A percentile compares a stretch with the other conserved stretches of the same genome.
Conservation (phyloP, 1,284 basidiomycete species). For the Ganoderma meredithae region DNA sequence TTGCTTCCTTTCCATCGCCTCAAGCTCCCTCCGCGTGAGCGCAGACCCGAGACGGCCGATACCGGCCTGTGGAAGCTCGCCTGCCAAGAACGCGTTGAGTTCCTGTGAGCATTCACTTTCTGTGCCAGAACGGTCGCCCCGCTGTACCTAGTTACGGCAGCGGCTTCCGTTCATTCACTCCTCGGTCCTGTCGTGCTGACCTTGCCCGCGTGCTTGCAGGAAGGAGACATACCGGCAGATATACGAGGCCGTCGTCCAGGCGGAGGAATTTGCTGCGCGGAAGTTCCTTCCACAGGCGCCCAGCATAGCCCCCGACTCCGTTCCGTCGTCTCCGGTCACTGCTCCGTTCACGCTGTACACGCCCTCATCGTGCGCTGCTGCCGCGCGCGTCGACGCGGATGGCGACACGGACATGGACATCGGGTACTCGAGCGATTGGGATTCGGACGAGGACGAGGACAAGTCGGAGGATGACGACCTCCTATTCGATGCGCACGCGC, state of each 20-base stretch:
- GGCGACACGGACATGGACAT: constrained; percentile 19
- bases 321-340: background rate
- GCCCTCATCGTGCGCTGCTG: constrained; percentile 20
- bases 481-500: constrained; percentile 12
- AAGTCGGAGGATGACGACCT: constrained; percentile 17
- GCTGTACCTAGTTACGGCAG: constrained; percentile 6
- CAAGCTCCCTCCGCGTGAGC: constrained; percentile 9
- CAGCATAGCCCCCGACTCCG: constrained; percentile 6
- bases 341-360: constrained; percentile 28
- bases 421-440: constrained; percentile 17
- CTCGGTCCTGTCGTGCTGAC: constrained; percentile 9
- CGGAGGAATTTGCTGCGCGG: constrained; percentile 18
- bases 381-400: constrained; percentile 17
- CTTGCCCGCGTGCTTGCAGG: background rate
- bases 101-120: constrained; percentile 19
- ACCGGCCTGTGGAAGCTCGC: constrained; percentile 27
- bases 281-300: constrained; percentile 7
- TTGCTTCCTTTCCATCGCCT: constrained; percentile 18
- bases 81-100: constrained; percentile 31
- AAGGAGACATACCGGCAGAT: constrained; percentile 23
- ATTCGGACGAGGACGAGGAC: constrained; percentile 27
- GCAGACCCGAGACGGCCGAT: constrained; percentile 19
- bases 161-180: background rate
- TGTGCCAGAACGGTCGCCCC: background rate
- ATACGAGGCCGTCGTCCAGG: constrained; percentile 27